A percentile compares a stretch with the other conserved stretches of the same genome.
Conservation (phyloP, 2,329 filamentous ascomycete species). For the Hypoxylon sp. region DNA sequence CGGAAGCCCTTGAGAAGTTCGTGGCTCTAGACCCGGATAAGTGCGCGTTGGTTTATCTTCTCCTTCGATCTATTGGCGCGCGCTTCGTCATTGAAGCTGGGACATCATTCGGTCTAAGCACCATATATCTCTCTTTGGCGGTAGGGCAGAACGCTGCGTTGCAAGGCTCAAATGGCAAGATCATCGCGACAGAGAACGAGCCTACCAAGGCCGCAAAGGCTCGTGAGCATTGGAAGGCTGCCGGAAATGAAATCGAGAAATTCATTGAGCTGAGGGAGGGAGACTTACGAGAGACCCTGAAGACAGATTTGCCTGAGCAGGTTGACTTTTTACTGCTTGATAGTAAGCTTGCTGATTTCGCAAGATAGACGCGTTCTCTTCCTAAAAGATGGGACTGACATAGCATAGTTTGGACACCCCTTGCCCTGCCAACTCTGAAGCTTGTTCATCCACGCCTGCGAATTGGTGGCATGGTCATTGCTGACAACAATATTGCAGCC, state of each 20-base stretch:
- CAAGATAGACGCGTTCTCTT: neutral
- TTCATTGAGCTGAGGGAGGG: conserved; percentile 72
- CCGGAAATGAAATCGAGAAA: conserved; percentile 63
- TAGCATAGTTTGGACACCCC: conserved; percentile 67
- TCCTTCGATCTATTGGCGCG: conserved; percentile 65
- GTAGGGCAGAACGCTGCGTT: conserved; percentile 63
- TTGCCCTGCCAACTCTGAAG: conserved; percentile 68
- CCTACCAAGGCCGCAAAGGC: conserved; percentile 66
- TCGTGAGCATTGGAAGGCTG: conserved; percentile 67
- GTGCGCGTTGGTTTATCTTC: conserved; percentile 69
- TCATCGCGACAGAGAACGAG: conserved; percentile 75
- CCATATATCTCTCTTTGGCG: conserved; percentile 73
- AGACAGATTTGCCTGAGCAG: conserved; percentile 61
- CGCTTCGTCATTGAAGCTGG: conserved; percentile 71
- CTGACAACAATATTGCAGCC: conserved; percentile 63
- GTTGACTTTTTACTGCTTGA: conserved; percentile 73
- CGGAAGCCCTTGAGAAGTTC: conserved; percentile 57
- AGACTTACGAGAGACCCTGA: conserved; percentile 70
- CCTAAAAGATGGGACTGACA: conserved; percentile 11
- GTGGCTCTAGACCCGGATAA: conserved; percentile 73
- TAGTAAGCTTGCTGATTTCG: conserved; percentile 62
- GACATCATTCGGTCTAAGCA: conserved; percentile 73
- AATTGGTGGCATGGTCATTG: conserved; percentile 64
- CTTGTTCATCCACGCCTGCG: conserved; percentile 62
- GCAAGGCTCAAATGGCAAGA: conserved; percentile 55